phyloP scores from a whole-genome alignment of 2,329 filamentous ascomycete species.

The Pochonia chlamydosporia region DNA sequence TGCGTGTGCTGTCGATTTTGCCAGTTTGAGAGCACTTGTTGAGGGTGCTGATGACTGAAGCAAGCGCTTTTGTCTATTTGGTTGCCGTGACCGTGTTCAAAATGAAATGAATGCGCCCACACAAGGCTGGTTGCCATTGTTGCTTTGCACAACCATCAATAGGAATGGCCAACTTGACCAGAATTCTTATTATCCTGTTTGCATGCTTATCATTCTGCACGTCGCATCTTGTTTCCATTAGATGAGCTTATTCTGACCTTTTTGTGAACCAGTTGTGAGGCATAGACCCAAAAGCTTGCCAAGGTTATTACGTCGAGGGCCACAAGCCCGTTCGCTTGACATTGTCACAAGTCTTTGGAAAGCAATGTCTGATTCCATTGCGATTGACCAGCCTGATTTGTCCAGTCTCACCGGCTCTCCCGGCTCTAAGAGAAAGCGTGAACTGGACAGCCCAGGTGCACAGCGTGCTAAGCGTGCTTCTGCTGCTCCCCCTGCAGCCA shows the following conservation, averaged over 20 bases:
- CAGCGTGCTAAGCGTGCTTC: slow-evolving; percentile 45
- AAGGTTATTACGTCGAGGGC: neutral
- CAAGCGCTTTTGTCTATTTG: neutral
- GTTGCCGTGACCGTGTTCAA: neutral
- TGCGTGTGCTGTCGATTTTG: neutral
- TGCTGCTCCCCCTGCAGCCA: slow-evolving; percentile 36
- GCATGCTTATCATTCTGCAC: neutral
- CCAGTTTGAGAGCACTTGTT: neutral
- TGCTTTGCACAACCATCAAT: neutral
- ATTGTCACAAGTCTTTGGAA: neutral
- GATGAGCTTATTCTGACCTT: neutral
- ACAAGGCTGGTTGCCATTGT: neutral
- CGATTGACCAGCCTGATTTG: slow-evolving; percentile 42
- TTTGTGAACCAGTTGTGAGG: neutral
- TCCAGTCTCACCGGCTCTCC: slow-evolving; percentile 36
- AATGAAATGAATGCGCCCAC: neutral
- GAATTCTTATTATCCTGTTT: neutral
- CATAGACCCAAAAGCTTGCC: neutral
- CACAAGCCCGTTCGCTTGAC: neutral
- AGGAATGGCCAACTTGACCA: neutral
- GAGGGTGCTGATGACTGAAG: neutral
- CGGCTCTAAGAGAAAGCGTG: slow-evolving; percentile 50
- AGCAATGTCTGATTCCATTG: slow-evolving; percentile 42
- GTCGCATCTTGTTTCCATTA: neutral
- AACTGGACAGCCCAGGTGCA: slow-evolving; percentile 42